Evolutionary conservation across 305 asterid species (phyloP).

Genomic region (Striga hermonthica): DNA sequence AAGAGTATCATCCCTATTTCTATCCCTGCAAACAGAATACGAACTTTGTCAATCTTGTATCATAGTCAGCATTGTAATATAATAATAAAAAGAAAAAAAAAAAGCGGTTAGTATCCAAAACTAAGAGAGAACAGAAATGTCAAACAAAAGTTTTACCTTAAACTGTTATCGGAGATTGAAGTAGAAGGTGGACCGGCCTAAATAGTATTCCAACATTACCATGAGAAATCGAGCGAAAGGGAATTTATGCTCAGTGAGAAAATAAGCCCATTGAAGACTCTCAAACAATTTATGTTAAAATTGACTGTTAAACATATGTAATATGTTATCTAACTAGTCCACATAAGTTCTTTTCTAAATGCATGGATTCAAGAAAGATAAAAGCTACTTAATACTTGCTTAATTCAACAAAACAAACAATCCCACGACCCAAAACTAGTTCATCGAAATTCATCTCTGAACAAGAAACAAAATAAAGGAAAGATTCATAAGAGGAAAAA

Average conservation of each 20-base stretch:
- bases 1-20: slow-evolving; percentile 53
- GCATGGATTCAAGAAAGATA: too few relatives aligned
- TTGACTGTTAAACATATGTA: too few relatives aligned
- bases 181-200: slow-evolving; percentile 45
- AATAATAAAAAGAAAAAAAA: too few relatives aligned
- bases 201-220: slow-evolving; percentile 22
- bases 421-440: background rate
- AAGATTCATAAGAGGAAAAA: background rate
- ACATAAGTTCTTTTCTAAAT: too few relatives aligned
- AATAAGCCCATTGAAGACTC: background rate
- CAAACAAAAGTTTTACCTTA: slow-evolving; percentile 43
- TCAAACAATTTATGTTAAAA: background rate
- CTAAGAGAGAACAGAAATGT: slow-evolving; percentile 5
- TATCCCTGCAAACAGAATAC: slow-evolving; percentile 45
- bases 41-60: slow-evolving; percentile 22
- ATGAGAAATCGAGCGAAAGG: slow-evolving; percentile 6
- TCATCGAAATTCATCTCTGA: slow-evolving; percentile 15
- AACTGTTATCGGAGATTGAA: slow-evolving; percentile 50
- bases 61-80: slow-evolving; percentile 1
- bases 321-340: too few relatives aligned
- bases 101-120: background rate
- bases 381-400: too few relatives aligned
- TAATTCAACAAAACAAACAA: background rate
- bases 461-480: background rate
- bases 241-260: background rate